Base-by-base conservation (phyloP, 2,329 filamentous ascomycete species). In the Neodidymelliopsis sp. region DNA sequence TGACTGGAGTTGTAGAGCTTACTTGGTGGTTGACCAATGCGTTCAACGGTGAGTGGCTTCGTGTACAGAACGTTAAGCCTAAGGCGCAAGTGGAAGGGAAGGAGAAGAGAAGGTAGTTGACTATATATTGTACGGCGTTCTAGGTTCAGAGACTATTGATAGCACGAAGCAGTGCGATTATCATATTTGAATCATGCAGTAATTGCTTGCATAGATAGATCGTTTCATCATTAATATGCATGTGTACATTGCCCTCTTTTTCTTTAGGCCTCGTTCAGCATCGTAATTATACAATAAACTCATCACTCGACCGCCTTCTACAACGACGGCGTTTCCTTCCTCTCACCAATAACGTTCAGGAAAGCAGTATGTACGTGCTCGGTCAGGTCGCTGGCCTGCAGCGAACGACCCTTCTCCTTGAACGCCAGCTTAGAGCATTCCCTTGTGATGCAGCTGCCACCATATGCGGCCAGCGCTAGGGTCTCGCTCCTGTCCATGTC, bases 11-110 rank as follows among this genome's bases (percentile, higher is more conserved):
- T n/a, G n/a, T n/a, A n/a, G 89, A 91, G 75, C 73, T 96, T 23
- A 86, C 81, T 49, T 92, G 90, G 70, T 99, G 93, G 93, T 84
- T 99, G 44, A 83, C 97, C 69, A 97, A 97, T 70, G 94, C 94
- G 2, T 99, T 99, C 72, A 97, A 97, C 62, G 94, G 94, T 40
- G 91, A 97, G 72, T 97, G 93, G 91, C 78, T 93, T 38, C 77
- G 79, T 36, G 83, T 80, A 13, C 74, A 78, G 12, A 70, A 81
- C 42, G 80, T 83, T 0, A 73, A 73, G 20, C 84, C 84, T 1
- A 68, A 73, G 47, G 59, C 59, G 15, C 60, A 63, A 42, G 36
- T 59, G 23, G 67, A 72, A 22, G 57, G 53, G 1, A 50, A 54
- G 45, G 50, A 58, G 29, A 23, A 47, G 38, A 40, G 18, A 13